Evolutionary conservation across 225 moss, liverwort and hornwort species (phyloP), one percentile per base, ranked within the genome.

Genomic region (Pseudoscleropodium purum): DNA sequence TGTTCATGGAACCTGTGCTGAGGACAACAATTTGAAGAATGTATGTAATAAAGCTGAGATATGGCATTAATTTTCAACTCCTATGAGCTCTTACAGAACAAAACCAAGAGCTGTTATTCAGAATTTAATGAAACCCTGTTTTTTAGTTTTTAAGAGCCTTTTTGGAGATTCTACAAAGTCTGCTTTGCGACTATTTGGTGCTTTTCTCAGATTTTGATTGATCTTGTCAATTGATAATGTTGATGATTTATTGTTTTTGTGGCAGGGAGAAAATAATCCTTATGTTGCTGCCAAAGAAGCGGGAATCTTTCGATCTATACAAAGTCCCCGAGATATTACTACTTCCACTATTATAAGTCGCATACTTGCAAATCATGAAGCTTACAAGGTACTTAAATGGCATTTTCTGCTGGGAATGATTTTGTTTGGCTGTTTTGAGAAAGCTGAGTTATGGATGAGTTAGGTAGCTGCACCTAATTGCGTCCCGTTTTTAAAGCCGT

Each of bases 321-420:
- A 91, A 54, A 97, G 98, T 90, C 94, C 97, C 41, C 92, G 96
- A 83, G 91, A 98, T 66, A 89, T 98, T 34, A 98, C 97, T 3
- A 98, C 97, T 24, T 97, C 98, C 36, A 97, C 97, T 49, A 98
- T 98, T 61, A 98, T 98, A 33, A 93, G 85, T 64, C 95, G 98
- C 81, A 98, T 98, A 83, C 91, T 97, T 86, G 83, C 94, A 30
- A 98, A 98, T 84, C 97, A 97, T 89, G 97, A 98, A 91, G 98
- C 98, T 29, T 98, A 96, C 87, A 96, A 96, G 97, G 98, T 98
- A 90, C 24, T 18, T n/a, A 51, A 60, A 68, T 86, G 41, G 13
- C 81, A 68, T 26, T 54, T 59, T 47, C 57, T 37, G 13, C 47
- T 67, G 39, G 36, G 25, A 83, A 49, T 64, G 47, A 82, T 83